phyloP scores from a whole-genome alignment of 2,329 filamentous ascomycete genomes.

The Cordyceps fumosorosea region DNA sequence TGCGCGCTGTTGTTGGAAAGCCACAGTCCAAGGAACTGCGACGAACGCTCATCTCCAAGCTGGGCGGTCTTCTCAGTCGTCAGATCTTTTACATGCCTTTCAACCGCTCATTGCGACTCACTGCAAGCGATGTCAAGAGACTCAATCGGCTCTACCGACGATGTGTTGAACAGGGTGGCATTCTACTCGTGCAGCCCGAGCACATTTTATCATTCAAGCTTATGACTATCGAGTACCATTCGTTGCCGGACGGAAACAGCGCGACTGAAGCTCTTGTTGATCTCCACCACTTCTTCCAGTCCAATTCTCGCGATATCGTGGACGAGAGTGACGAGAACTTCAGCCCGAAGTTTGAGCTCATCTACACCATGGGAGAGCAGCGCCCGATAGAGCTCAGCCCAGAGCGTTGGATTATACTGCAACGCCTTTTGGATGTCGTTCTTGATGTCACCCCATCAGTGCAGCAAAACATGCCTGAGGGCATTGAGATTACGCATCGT shows the following conservation, averaged over 20 bases:
- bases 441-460: not conserved
- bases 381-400: slow-evolving; percentile 43
- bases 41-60: slow-evolving; percentile 45
- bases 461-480: not conserved
- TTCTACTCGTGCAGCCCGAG: slow-evolving; percentile 58
- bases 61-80: slow-evolving; percentile 50
- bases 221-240: slow-evolving; percentile 36
- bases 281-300: slow-evolving; percentile 39
- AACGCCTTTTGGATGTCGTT: slow-evolving; percentile 22
- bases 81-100: slow-evolving; percentile 54
- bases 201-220: slow-evolving; percentile 59
- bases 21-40: slow-evolving; percentile 55
- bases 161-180: slow-evolving; percentile 43
- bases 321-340: slow-evolving; percentile 63
- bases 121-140: slow-evolving; percentile 18
- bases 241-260: slow-evolving; percentile 18
- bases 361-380: slow-evolving; percentile 56
- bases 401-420: slow-evolving; percentile 49
- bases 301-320: slow-evolving; percentile 46
- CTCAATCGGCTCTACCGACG: slow-evolving; percentile 36
- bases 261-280: slow-evolving; percentile 29
- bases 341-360: slow-evolving; percentile 52
- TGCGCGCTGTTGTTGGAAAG: slow-evolving; percentile 55
- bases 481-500: not conserved
- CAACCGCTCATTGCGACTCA: slow-evolving; percentile 40